Evolutionary conservation across 1,284 basidiomycete species (phyloP).

Genomic region (Chondrostereum purpureum): DNA sequence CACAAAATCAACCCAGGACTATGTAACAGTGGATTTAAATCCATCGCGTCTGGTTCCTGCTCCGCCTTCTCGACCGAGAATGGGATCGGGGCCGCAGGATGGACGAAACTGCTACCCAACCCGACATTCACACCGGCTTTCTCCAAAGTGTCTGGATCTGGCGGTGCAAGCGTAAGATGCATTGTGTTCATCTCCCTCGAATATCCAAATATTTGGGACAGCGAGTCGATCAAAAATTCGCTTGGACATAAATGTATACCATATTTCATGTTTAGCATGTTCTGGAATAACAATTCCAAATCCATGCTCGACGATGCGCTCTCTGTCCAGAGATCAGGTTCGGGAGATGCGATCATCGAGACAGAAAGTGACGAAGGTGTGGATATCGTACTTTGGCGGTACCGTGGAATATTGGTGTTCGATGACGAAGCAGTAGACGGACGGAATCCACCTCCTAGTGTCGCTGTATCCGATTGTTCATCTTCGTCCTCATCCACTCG

Average conservation of each 20-base stretch:
- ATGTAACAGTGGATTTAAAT: constrained; percentile 17
- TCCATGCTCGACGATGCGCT: constrained; percentile 22
- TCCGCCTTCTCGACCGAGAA: neutral
- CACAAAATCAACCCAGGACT: constrained; percentile 28
- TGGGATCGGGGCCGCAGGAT: neutral
- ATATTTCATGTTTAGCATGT: constrained; percentile 30
- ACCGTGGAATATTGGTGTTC: neutral
- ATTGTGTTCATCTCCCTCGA: constrained; percentile 25
- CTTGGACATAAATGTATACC: constrained; percentile 26
- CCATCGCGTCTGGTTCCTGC: constrained; percentile 2
- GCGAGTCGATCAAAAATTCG: constrained; percentile 26
- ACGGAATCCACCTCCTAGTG: constrained; percentile 1
- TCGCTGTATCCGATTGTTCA: constrained; percentile 8
- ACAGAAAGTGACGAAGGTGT: neutral
- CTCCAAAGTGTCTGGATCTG: constrained; percentile 9
- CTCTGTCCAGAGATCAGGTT: constrained; percentile 15
- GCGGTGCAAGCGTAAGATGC: constrained; percentile 28
- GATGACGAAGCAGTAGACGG: neutral
- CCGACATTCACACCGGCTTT: neutral
- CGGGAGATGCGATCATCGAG: constrained; percentile 3
- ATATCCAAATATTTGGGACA: constrained; percentile 27
- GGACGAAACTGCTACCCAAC: neutral
- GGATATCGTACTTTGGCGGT: neutral
- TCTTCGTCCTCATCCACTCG: constrained; percentile 3
- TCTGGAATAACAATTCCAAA: constrained; percentile 30